Base-by-base conservation (phyloP, 306 rosid genomes). In the Alnus rubra region DNA sequence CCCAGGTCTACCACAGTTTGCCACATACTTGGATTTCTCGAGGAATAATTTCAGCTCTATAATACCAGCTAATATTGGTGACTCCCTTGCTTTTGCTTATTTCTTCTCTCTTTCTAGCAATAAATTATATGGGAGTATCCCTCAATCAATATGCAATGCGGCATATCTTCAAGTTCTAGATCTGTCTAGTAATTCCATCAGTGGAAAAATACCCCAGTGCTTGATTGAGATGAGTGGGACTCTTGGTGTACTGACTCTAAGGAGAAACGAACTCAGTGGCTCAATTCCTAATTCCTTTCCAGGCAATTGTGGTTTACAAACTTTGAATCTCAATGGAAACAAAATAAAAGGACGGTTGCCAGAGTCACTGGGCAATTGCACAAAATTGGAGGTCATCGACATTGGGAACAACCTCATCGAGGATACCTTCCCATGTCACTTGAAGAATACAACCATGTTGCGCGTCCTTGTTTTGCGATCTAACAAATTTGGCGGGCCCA, bases 41-140 rank as follows among this genome's bases (percentile, higher is more conserved):
- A 7, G 3, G 1, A 85, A 88, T 6, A 79, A 54, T 0, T 84
- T 87, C 42, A 59, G 54, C 63, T 79, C 84, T 19, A 0, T 1
- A 8, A 75, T 85, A 2, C 81, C 77, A 0, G 0, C 49, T 7
- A 3, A 14, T 3, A 73, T 69, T 42, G 82, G 80, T 7, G 2
- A 16, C 3, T 58, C n/a, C 47, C 63, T 79, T 0, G 0, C 0
- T 0, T 1, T 0, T 0, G 15, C 80, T 0, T 0, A 16, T 0
- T 88, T 75, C 78, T 49, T 80, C 14, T 88, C 91, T 49, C 75
- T 88, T 7, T 69, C 91, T 49, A 74, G 74, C 69, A 88, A 83
- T 39, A 1, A 9, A 0, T 49, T 88, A 1, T 1, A 7, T 0
- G 88, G 91, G 0, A 9, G 0, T 16, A 76, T 83, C 7, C 84